These are phyloP conservation scores for Musa itinerans DNA, from an alignment of 176 grass and related monocot genomes.

Conservation along the genomic window DNA sequence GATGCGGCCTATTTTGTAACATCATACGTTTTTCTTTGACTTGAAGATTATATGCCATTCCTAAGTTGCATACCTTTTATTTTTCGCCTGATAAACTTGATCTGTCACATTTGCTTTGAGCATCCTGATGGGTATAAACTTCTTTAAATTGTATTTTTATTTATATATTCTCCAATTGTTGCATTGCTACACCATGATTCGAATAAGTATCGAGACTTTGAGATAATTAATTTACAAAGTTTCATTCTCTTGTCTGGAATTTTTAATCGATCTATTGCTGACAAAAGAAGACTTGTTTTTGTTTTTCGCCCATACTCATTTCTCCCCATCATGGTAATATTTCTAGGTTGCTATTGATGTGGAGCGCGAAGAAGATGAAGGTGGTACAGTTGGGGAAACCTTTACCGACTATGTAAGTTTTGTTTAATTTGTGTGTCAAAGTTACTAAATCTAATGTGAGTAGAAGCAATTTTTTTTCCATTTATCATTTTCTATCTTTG, in stretches of 20 bases:
- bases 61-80: no score
- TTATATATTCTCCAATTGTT: not conserved
- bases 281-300: no score
- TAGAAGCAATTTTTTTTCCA: no score
- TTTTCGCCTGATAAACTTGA: no score
- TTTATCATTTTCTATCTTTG: not conserved
- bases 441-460: not conserved
- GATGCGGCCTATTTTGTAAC: not conserved
- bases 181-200: not conserved
- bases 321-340: not conserved
- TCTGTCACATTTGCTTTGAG: no score
- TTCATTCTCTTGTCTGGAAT: not conserved
- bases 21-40: not conserved
- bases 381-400: slow-evolving; percentile 77
- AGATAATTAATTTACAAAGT: not conserved
- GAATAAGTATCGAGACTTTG: not conserved
- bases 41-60: no score
- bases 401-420: slow-evolving; percentile 89
- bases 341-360: slow-evolving; percentile 86
- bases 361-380: slow-evolving; percentile 97
- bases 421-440: slow-evolving; percentile 12
- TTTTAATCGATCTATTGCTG: not conserved
- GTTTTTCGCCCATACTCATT: no score
- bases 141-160: not conserved
- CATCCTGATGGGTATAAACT: not conserved